Conservation (phyloP, 192 early-diverging fungal genomes). For the Gonapodya prolifera region DNA sequence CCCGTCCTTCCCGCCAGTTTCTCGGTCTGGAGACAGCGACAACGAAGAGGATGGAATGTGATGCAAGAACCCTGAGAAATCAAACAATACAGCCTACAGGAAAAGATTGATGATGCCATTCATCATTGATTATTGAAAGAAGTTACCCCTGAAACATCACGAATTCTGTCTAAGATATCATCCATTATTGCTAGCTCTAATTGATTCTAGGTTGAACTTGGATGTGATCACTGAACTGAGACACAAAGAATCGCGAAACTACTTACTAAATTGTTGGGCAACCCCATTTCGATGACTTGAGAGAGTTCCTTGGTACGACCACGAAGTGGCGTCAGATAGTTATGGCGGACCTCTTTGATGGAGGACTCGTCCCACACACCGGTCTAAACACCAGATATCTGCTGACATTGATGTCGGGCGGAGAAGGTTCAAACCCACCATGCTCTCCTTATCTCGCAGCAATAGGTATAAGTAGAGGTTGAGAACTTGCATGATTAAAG, state of each 20-base stretch:
- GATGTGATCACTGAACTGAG: too few species aligned
- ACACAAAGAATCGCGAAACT: too few species aligned
- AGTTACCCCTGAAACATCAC: too few species aligned
- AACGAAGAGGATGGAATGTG: neutral
- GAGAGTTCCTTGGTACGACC: neutral
- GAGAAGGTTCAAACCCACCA: neutral
- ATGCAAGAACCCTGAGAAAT: too few species aligned
- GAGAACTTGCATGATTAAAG: neutral
- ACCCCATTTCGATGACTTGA: too few species aligned
- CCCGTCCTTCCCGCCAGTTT: neutral
- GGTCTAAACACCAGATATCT: neutral
- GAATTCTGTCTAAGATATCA: too few species aligned
- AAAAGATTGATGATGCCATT: too few species aligned
- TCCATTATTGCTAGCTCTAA: too few species aligned
- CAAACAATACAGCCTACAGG: too few species aligned
- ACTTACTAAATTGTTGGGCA: too few species aligned
- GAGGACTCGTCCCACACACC: neutral
- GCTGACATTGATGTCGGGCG: neutral
- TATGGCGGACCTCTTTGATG: neutral
- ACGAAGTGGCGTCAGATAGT: neutral
- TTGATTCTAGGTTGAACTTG: too few species aligned
- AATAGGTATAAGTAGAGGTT: slow-evolving; percentile 1
- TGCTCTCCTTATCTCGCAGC: neutral
- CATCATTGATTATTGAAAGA: too few species aligned
- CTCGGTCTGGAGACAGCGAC: neutral